Conservation (phyloP, 768 basidiomycete species). For the Russula compacta region DNA sequence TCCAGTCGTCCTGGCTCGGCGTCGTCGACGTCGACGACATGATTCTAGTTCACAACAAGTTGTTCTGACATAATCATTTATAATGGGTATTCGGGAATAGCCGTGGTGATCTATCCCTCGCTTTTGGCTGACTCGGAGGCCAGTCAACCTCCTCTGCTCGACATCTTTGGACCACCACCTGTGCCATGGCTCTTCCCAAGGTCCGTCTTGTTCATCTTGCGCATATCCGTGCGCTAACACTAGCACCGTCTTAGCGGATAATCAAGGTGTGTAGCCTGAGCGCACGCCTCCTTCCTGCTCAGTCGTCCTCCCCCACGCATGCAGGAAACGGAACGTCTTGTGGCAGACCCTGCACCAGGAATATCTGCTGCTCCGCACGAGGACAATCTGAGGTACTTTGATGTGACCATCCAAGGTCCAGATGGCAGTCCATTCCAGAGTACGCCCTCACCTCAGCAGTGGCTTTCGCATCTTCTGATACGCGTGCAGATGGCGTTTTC, state of each 20-base stretch:
- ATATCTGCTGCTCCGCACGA: constrained; percentile 94
- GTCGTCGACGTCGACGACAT: neutral
- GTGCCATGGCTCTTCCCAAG: constrained; percentile 46
- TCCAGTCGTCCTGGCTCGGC: constrained; percentile 48
- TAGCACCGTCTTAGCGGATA: constrained; percentile 34
- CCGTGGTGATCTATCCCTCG: neutral
- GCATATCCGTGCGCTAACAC: neutral
- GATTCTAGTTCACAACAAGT: neutral
- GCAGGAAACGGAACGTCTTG: constrained; percentile 95
- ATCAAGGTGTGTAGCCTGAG: constrained; percentile 37
- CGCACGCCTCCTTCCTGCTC: neutral
- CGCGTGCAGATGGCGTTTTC: constrained; percentile 70
- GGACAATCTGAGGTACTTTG: constrained; percentile 97
- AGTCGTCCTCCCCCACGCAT: neutral
- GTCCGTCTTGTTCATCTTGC: constrained; percentile 24
- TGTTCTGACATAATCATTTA: neutral
- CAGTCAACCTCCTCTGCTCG: too few species aligned
- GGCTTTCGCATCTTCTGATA: neutral
- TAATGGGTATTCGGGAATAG: neutral
- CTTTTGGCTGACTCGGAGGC: neutral
- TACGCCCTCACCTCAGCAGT: constrained; percentile 23
- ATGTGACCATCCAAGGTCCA: constrained; percentile 94
- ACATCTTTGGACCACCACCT: neutral
- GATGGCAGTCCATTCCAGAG: constrained; percentile 85
- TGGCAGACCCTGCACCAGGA: constrained; percentile 94